Evolutionary conservation across 306 rosid species (phyloP).

Genomic region (Carpinus fangiana): DNA sequence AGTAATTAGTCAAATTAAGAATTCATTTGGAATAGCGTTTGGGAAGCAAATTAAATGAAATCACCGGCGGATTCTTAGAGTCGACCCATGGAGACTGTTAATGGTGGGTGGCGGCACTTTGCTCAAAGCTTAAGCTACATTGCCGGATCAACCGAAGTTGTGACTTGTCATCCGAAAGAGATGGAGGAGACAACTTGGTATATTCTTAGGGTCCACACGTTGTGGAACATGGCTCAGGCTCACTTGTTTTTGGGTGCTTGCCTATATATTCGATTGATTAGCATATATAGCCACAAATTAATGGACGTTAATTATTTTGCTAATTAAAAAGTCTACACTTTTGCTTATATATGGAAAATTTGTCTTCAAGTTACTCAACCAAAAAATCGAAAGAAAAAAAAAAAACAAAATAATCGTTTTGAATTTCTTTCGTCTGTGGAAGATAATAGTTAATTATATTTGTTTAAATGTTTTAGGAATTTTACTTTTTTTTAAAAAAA

Average conservation of each 20-base stretch:
- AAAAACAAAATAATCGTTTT: not conserved
- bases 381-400: not conserved
- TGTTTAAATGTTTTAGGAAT: no score
- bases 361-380: not conserved
- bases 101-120: not conserved
- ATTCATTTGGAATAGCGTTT: not conserved
- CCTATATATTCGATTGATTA: not conserved
- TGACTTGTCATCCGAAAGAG: not conserved
- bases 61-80: not conserved
- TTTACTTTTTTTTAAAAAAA: no score
- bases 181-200: not conserved
- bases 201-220: not conserved
- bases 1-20: not conserved
- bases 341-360: not conserved
- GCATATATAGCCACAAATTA: no score
- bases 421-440: not conserved
- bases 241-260: not conserved
- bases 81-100: no score
- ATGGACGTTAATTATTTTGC: not conserved
- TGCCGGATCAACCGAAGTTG: not conserved
- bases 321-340: not conserved
- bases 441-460: not conserved
- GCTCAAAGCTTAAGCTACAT: not conserved
- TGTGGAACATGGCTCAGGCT: not conserved
- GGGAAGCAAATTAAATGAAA: not conserved